phyloP scores from a whole-genome alignment of 352 stramenopile species.

The Phytophthora fragariaefolia region DNA sequence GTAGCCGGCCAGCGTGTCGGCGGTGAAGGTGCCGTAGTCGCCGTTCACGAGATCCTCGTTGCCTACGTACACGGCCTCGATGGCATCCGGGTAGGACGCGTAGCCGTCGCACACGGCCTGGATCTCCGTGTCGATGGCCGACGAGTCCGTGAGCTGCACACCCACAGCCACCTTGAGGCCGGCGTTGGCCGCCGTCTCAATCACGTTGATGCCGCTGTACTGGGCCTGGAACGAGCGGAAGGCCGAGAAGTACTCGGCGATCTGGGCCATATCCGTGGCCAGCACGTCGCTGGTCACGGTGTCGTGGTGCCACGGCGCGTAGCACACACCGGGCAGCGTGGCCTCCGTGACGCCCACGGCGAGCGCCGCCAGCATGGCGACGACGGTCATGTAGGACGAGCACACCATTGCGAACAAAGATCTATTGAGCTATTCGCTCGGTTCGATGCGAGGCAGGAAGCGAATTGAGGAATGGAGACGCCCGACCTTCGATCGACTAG shows the following conservation, averaged over 20 bases:
- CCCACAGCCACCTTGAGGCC: slow-evolving; percentile 72
- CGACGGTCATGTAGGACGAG: slow-evolving; percentile 27
- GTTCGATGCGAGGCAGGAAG: slow-evolving; percentile 21
- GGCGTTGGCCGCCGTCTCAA: slow-evolving; percentile 47
- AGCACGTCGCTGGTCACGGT: slow-evolving; percentile 45
- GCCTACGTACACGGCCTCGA: slow-evolving; percentile 74
- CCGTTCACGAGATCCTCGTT: slow-evolving; percentile 76
- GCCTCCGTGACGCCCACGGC: slow-evolving; percentile 15
- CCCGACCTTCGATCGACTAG: slow-evolving; percentile 13
- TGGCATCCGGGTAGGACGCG: slow-evolving; percentile 39
- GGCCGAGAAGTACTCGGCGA: slow-evolving; percentile 54
- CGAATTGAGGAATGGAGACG: slow-evolving; percentile 35
- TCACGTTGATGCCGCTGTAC: slow-evolving; percentile 61
- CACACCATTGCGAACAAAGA: slow-evolving; percentile 28
- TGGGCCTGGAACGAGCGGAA: slow-evolving; percentile 76
- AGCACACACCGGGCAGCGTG: slow-evolving; percentile 52
- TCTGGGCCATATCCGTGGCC: slow-evolving; percentile 45
- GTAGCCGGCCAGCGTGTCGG: slow-evolving; percentile 44
- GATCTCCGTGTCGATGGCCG: slow-evolving; percentile 54
- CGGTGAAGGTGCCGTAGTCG: slow-evolving; percentile 44
- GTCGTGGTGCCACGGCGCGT: slow-evolving; percentile 69
- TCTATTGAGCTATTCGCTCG: slow-evolving; percentile 21
- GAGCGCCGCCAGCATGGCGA: slow-evolving; percentile 18
- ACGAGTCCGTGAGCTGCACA: slow-evolving; percentile 61
- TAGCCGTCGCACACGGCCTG: slow-evolving; percentile 58